A percentile compares a stretch with the other conserved stretches of the same genome.
phyloP scores from a whole-genome alignment of 2,329 filamentous ascomycete genomes.

The Monosporascus sp. region DNA sequence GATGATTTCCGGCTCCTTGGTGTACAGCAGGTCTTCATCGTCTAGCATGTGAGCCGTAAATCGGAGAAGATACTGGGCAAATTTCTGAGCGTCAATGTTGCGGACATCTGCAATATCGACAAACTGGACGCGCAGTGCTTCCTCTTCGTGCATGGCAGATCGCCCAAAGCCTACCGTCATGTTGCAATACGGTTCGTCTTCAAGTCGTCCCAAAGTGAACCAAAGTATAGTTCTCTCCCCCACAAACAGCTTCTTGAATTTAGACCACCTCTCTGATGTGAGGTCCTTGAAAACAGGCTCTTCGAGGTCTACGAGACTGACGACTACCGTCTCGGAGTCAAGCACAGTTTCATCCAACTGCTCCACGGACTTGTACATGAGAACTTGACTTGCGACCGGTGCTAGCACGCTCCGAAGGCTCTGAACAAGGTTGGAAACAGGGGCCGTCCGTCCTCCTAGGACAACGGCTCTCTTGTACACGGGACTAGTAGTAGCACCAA shows the following conservation, averaged over 20 bases:
- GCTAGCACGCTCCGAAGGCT: no score
- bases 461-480: conserved; percentile 1
- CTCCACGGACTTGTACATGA: no score
- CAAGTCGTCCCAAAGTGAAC: conserved; percentile 16
- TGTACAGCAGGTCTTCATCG: not conserved
- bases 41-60: not conserved
- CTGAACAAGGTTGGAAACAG: not conserved
- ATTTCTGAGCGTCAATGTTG: conserved; percentile 1
- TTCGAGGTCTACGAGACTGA: conserved; percentile 5
- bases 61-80: conserved; percentile 13
- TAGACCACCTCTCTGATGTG: not conserved
- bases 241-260: conserved; percentile 10
- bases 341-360: no score
- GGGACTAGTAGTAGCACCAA: not conserved
- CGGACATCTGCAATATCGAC: conserved; percentile 13
- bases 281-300: conserved; percentile 7
- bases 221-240: conserved; percentile 14
- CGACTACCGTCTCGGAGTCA: not conserved
- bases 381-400: no score
- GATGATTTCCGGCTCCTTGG: conserved; percentile 1
- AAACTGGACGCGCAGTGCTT: conserved; percentile 13
- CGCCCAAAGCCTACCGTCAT: conserved; percentile 19
- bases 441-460: conserved; percentile 2
- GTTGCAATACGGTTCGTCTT: conserved; percentile 16
- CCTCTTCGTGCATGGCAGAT: conserved; percentile 8